phyloP scores from a whole-genome alignment of 805 yeast species.

The Metschnikowia cerradonensis region DNA sequence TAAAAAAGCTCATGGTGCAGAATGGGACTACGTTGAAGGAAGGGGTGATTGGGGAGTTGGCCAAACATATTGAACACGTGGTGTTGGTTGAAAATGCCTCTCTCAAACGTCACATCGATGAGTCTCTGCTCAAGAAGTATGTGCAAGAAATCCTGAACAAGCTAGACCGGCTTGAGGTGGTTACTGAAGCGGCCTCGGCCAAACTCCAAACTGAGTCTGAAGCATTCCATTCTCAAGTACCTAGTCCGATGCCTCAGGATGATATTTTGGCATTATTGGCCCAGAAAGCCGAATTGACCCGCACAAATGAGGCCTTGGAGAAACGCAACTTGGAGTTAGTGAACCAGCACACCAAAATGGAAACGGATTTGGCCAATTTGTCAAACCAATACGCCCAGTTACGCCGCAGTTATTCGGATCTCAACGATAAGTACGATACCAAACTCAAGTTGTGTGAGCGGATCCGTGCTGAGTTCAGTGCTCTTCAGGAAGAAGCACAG shows the following conservation, averaged over 20 bases:
- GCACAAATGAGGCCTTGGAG: neutral
- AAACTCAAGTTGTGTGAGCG: slow-evolving; percentile 22
- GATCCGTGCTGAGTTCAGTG: slow-evolving; percentile 21
- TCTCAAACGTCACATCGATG: neutral
- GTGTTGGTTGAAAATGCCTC: neutral
- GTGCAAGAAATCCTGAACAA: neutral
- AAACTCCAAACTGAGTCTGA: neutral
- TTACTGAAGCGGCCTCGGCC: neutral
- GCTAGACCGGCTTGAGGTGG: neutral
- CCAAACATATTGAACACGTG: neutral
- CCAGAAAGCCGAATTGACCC: neutral
- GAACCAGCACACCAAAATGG: neutral
- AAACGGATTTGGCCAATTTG: slow-evolving; percentile 56
- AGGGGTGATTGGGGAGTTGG: neutral
- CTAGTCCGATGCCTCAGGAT: neutral
- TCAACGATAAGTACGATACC: slow-evolving; percentile 21
- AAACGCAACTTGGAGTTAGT: neutral
- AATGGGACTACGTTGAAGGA: neutral
- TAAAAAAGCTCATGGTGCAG: neutral
- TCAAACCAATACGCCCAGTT: slow-evolving; percentile 68
- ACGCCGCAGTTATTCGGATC: slow-evolving; percentile 37
- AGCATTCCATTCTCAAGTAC: too few relatives aligned
- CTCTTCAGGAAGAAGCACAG: slow-evolving; percentile 16
- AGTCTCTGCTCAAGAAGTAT: neutral
- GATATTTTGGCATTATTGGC: neutral